Conservation (phyloP, 306 rosid species). For the Carpinus viminea region DNA sequence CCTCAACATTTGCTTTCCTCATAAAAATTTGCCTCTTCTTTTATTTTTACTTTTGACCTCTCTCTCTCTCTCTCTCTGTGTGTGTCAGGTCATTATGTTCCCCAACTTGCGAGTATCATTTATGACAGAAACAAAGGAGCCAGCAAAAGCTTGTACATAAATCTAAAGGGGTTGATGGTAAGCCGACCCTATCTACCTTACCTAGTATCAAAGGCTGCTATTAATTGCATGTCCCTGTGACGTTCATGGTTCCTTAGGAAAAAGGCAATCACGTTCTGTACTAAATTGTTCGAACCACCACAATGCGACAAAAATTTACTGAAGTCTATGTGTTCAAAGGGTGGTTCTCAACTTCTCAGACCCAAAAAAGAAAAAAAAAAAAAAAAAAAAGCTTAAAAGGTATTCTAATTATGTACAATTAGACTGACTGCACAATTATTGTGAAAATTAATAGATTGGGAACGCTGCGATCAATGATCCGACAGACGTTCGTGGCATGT, state of each 20-base stretch:
- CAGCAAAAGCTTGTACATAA: slow-evolving; percentile 33
- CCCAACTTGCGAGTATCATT: slow-evolving; percentile 66
- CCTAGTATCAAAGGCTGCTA: no score
- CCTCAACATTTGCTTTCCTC: neutral
- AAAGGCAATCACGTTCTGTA: no score
- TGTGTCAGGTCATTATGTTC: slow-evolving; percentile 62
- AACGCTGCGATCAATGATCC: slow-evolving; percentile 50
- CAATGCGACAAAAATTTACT: no score
- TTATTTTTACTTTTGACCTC: neutral
- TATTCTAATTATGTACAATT: no score
- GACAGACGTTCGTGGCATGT: slow-evolving; percentile 44
- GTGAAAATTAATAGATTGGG: slow-evolving; percentile 47
- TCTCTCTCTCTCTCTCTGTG: neutral
- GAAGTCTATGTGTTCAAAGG: no score
- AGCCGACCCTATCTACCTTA: neutral
- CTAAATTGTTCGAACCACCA: no score
- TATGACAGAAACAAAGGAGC: slow-evolving; percentile 41
- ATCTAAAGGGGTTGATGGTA: slow-evolving; percentile 71
- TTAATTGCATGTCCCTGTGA: no score
- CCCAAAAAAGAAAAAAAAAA: no score
- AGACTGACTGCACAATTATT: neutral
- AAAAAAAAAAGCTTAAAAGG: no score
- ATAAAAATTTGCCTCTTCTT: neutral
- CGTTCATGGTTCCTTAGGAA: no score
- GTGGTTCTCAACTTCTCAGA: no score